Base-by-base conservation (phyloP, 495 filamentous ascomycete species). In the Penicillium samsonianum region DNA sequence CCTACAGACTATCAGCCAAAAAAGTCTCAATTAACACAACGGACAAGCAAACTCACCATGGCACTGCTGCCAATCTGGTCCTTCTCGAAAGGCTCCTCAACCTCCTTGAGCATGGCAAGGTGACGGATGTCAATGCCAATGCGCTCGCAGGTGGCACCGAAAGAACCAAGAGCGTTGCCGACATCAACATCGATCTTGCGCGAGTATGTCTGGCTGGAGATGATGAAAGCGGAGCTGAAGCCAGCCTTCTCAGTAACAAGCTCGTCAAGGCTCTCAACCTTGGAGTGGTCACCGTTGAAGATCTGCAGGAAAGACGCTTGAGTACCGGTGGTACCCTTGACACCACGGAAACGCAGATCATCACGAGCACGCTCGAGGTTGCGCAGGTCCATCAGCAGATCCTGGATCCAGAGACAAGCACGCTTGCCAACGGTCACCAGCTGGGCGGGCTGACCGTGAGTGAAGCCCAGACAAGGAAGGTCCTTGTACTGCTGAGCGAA, bases 1-100 rank as follows among this genome's bases (percentile, higher is more conserved):
- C 91, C 90, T 79, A 38, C 23, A 52, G 28, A 55, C 51, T 9
- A 25, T 72, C 74, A 65, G 68, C 53, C 57, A 43, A 45, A 37
- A 48, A 35, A 37, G 22, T 44, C 38, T 5, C 16, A 31, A 54
- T 42, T 28, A 20, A 57, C 11, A 41, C 16, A 44, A 59, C 12
- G 1, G 12, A 38, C 3, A 11, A 41, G 16, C 14, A 26, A 20
- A 63, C 75, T 58, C 28, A 78, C 76, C 79, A 82, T 82, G 8
- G 79, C 79, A 51, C 74, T 78, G 70, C 74, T 78, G 28, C 79
- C 79, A 64, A 80, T 80, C 65, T 82, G 77, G 47, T 77, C 72
- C 68, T 75, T 88, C 75, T 96, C 93, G 54, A 95, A 94, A 2
- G 93, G 93, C 78, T 96, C 93, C 71, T 98, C 92, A 59, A 96